These are phyloP conservation scores for Mollisia scopiformis DNA, from an alignment of 2,329 filamentous ascomycete species.

Conservation along the genomic window DNA sequence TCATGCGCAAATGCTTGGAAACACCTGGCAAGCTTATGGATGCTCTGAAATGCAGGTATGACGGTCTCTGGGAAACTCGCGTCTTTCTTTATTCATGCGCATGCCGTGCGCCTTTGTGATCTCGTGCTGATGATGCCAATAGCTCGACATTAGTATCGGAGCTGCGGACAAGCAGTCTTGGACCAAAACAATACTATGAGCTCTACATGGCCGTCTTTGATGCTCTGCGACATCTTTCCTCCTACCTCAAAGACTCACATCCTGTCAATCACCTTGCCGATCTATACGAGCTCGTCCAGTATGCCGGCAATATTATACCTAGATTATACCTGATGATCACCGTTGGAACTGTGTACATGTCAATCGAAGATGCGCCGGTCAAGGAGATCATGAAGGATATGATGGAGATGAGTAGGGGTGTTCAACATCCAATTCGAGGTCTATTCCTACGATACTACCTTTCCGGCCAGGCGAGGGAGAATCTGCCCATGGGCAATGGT, in stretches of 20 bases:
- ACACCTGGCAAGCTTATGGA: slow-evolving; percentile 99
- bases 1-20: slow-evolving; percentile 98
- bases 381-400: slow-evolving; percentile 99
- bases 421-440: slow-evolving; percentile 94
- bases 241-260: slow-evolving; percentile 96
- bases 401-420: slow-evolving; percentile 99
- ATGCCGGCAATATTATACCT: slow-evolving; percentile 96
- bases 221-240: slow-evolving; percentile 91
- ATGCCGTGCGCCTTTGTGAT: slow-evolving; percentile 10
- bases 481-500: slow-evolving; percentile 77
- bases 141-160: slow-evolving; percentile 99
- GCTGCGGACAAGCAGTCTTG: slow-evolving; percentile 91
- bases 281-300: slow-evolving; percentile 96
- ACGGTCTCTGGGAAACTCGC: neutral
- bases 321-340: slow-evolving; percentile 99
- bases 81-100: neutral
- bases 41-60: slow-evolving; percentile 96
- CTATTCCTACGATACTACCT: slow-evolving; percentile 96
- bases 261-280: slow-evolving; percentile 97
- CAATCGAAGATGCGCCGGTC: slow-evolving; percentile 94
- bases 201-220: slow-evolving; percentile 99
- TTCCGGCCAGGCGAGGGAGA: slow-evolving; percentile 90
- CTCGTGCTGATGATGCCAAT: slow-evolving; percentile 34
- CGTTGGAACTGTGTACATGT: slow-evolving; percentile 98
- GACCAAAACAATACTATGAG: slow-evolving; percentile 99